Conservation (phyloP, 805 yeast genomes). For the Cyberlindnera amylophila region DNA sequence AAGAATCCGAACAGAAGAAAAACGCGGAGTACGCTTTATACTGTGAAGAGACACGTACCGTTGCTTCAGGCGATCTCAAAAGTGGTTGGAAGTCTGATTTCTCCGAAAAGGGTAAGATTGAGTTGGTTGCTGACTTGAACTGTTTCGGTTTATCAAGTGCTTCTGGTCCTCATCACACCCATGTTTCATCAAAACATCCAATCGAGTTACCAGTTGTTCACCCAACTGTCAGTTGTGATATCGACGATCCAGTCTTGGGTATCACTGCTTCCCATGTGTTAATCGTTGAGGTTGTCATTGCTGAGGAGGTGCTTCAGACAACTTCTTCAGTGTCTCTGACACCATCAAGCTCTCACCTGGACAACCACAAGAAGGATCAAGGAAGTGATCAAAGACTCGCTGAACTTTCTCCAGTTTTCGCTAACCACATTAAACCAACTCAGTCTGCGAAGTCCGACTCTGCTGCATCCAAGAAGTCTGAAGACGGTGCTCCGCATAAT, state of each 20-base stretch:
- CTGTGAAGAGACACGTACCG: constrained; percentile 68
- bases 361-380: constrained; percentile 6
- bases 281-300: constrained; percentile 86
- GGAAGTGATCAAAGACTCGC: constrained; percentile 38
- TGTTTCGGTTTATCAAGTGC: constrained; percentile 57
- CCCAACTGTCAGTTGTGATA: constrained; percentile 69
- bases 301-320: constrained; percentile 71
- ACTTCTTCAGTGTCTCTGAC: constrained; percentile 30
- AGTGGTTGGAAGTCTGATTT: constrained; percentile 96
- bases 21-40: constrained; percentile 41
- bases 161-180: constrained; percentile 40
- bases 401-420: constrained; percentile 41
- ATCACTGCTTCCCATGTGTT: constrained; percentile 71
- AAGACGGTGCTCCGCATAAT: constrained; percentile 2
- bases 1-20: constrained; percentile 22
- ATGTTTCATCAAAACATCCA: constrained; percentile 39
- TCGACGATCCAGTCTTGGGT: constrained; percentile 79
- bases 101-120: constrained; percentile 71
- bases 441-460: constrained; percentile 21
- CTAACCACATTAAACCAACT: constrained; percentile 30
- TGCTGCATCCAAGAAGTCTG: constrained; percentile 17
- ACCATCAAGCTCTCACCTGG: constrained; percentile 28
- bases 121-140: constrained; percentile 67
- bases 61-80: constrained; percentile 77
- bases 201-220: constrained; percentile 24